A percentile compares a stretch with the other conserved stretches of the same genome.
phyloP scores from a whole-genome alignment of 2,329 filamentous ascomycete genomes.

The Penicillium sclerotiorum region DNA sequence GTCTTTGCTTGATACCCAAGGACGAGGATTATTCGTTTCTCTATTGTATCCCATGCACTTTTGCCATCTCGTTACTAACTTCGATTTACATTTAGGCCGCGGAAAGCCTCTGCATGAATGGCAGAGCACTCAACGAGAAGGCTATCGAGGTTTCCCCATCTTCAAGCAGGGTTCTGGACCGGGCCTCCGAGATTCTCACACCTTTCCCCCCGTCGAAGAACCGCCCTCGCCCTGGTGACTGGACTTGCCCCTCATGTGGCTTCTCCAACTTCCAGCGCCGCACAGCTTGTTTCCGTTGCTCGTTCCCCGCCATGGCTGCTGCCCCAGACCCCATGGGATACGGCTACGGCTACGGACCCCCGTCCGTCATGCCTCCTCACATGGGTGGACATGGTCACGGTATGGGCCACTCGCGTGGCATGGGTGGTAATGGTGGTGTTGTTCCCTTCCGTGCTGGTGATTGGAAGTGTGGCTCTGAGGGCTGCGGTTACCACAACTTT shows the following conservation, averaged over 20 bases:
- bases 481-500: slow-evolving; percentile 98
- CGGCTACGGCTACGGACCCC: slow-evolving; percentile 63
- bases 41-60: no score
- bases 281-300: slow-evolving; percentile 98
- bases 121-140: slow-evolving; percentile 95
- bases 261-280: slow-evolving; percentile 99
- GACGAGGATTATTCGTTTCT: no score
- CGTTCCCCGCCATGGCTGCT: slow-evolving; percentile 90
- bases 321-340: slow-evolving; percentile 75
- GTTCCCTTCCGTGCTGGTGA: slow-evolving; percentile 98
- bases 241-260: slow-evolving; percentile 97
- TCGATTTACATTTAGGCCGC: slow-evolving; percentile 76
- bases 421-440: slow-evolving; percentile 75
- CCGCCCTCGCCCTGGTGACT: slow-evolving; percentile 92
- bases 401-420: slow-evolving; percentile 61
- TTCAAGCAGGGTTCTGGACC: slow-evolving; percentile 93
- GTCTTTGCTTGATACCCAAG: no score
- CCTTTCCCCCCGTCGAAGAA: slow-evolving; percentile 99
- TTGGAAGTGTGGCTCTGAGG: slow-evolving; percentile 98
- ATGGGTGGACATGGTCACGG: slow-evolving; percentile 62
- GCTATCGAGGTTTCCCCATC: slow-evolving; percentile 98
- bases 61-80: no score
- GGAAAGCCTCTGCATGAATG: slow-evolving; percentile 98
- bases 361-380: slow-evolving; percentile 78
- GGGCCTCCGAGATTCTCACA: slow-evolving; percentile 91